Base-by-base conservation (phyloP, 306 rosid species). In the Gastrolobium bilobum region DNA sequence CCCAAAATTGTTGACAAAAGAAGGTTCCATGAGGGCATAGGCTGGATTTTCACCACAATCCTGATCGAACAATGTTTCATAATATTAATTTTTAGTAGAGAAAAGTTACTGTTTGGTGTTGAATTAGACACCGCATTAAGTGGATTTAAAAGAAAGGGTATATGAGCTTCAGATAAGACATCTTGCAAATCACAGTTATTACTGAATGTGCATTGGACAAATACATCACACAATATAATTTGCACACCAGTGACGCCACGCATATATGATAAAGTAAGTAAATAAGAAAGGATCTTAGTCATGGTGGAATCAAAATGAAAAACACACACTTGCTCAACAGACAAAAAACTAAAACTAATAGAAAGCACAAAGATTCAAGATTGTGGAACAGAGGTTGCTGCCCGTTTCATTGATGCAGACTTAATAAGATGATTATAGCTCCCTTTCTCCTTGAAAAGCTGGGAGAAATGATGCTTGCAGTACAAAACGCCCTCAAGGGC, bases 381-480 rank as follows among this genome's bases (percentile, higher is more conserved):
- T 63, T 90, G 87, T 20, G 89, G 95, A 80, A 85, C 73, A 6
- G 91, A 53, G 72, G 86, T 68, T 7, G 89, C 83, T 5, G 88
- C 80, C 1, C 89, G 85, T 75, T 90, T 90, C 10, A 88, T 38
- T 43, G 92, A 83, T 38, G 95, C 89, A 30, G 95, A 87, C 86
- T 88, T 90, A 73, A 83, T 82, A 34, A 88, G 92, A 79, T 87
- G 92, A 71, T 82, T 86, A 75, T 86, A 82, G 83, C 86, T 86
- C 11, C 91, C 91, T 53, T 92, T 92, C 84, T 92, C 95, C 87
- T 90, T 92, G 82, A 92, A 92, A 67, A 92, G 91, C 84, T 92
- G 95, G 38, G 95, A 79, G 81, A 92, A 92, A 77, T 92, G 97
- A 81, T 90, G 97, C 54, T 92, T 92, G 93, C 97, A 92, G 75